Conservation (phyloP, 306 rosid species). For the Astragalus membranaceus region DNA sequence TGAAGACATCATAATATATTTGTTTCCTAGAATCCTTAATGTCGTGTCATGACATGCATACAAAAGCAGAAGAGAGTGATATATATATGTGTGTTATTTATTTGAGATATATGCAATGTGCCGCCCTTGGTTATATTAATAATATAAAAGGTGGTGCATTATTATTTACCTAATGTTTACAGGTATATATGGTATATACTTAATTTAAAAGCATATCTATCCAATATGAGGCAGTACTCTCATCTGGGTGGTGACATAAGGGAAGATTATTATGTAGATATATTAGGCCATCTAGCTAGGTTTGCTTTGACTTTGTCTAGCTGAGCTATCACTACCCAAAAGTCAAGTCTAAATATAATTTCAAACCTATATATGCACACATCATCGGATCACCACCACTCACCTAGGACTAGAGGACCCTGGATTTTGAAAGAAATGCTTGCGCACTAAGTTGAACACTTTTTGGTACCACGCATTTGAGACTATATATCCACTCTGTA, state of each 20-base stretch:
- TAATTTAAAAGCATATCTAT: neutral
- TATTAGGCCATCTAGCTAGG: neutral
- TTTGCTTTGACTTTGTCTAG: neutral
- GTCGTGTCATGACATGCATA: neutral
- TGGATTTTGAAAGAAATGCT: neutral
- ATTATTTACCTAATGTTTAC: neutral
- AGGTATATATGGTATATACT: neutral
- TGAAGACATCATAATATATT: neutral
- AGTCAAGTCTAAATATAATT: neutral
- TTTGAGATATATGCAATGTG: neutral
- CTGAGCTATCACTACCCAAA: neutral
- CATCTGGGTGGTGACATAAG: neutral
- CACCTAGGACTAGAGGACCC: neutral
- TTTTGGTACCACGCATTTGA: neutral
- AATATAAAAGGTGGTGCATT: neutral
- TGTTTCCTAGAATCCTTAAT: slow-evolving; percentile 18
- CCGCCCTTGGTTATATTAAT: neutral
- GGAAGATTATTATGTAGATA: no score
- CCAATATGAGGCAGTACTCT: neutral
- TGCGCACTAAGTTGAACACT: neutral
- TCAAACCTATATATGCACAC: neutral
- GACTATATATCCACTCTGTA: no score
- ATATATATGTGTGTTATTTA: no score
- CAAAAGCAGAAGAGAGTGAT: neutral
- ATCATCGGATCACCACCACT: neutral